Percentiles rank a stretch among this genome's conserved stretches.
These are phyloP conservation scores for Carex parvula DNA, from an alignment of 176 grass and related monocot species.

Conservation along the genomic window DNA sequence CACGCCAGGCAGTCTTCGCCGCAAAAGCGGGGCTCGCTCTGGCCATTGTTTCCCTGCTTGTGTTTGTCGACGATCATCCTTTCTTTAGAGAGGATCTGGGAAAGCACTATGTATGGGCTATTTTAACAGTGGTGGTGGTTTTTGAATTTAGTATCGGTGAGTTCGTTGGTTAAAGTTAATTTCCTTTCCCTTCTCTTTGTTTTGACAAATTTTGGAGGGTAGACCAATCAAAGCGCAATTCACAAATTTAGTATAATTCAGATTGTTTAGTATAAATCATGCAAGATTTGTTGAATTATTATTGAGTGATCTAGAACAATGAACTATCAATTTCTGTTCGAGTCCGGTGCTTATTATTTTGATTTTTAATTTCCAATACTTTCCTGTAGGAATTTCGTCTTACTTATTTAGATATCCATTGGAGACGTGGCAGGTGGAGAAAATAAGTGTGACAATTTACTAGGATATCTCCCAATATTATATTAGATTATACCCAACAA, in stretches of 20 bases:
- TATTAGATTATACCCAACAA: neutral
- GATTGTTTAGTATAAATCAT: neutral
- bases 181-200: neutral
- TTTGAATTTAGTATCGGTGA: conserved; percentile 94
- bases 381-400: neutral
- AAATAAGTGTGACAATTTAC: neutral
- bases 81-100: conserved; percentile 42
- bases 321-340: neutral
- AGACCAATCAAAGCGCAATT: neutral
- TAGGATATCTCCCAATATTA: neutral
- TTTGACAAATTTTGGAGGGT: conserved; percentile 6
- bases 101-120: conserved; percentile 91
- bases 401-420: neutral
- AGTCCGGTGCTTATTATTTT: neutral
- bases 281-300: neutral
- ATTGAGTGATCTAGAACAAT: neutral
- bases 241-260: neutral
- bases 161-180: conserved; percentile 4
- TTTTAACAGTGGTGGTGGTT: conserved; percentile 89
- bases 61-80: conserved; percentile 65
- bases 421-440: neutral
- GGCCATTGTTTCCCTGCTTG: conserved; percentile 59
- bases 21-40: conserved; percentile 60
- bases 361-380: neutral
- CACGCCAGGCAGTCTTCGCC: conserved; percentile 66